Conservation (phyloP, 192 early-diverging fungal genomes). For the Geranomyces michiganensis region DNA sequence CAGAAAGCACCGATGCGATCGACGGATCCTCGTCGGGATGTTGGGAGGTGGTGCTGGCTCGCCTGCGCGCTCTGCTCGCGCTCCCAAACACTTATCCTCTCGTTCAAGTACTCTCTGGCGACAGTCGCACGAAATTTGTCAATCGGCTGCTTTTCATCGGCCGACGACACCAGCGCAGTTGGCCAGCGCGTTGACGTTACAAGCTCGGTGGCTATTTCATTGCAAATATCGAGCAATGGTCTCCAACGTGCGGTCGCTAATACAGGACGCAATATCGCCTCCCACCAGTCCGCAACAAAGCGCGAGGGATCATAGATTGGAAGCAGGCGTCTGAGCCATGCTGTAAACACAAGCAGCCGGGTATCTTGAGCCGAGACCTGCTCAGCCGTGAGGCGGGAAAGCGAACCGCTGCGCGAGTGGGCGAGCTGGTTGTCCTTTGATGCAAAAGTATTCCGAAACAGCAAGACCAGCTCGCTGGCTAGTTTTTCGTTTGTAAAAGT, state of each 20-base stretch:
- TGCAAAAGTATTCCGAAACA: slow-evolving; percentile 18
- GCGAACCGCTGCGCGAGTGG: not conserved
- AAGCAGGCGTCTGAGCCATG: slow-evolving; percentile 24
- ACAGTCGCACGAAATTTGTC: slow-evolving; percentile 16
- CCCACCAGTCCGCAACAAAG: slow-evolving; percentile 33
- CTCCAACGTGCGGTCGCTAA: slow-evolving; percentile 13
- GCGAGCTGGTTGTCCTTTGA: slow-evolving; percentile 3
- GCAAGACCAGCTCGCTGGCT: slow-evolving; percentile 11
- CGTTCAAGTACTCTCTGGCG: slow-evolving; percentile 11
- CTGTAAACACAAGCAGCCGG: slow-evolving; percentile 11
- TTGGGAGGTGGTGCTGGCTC: not conserved
- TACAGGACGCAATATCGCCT: slow-evolving; percentile 18
- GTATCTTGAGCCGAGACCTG: slow-evolving; percentile 17
- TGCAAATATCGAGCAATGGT: slow-evolving; percentile 16
- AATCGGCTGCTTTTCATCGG: not conserved
- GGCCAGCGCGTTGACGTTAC: slow-evolving; percentile 8
- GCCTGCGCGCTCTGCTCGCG: not conserved
- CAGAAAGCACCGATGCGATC: slow-evolving; percentile 20
- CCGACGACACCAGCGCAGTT: not conserved
- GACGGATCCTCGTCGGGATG: not conserved
- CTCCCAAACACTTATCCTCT: slow-evolving; percentile 6
- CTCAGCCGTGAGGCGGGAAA: slow-evolving; percentile 10
- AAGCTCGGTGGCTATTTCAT: slow-evolving; percentile 6
- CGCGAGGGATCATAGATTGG: slow-evolving; percentile 31
- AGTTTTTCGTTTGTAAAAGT: slow-evolving; percentile 4